Conservation (phyloP, 2,329 filamentous ascomycete genomes). For the Biscogniauxia sp. region DNA sequence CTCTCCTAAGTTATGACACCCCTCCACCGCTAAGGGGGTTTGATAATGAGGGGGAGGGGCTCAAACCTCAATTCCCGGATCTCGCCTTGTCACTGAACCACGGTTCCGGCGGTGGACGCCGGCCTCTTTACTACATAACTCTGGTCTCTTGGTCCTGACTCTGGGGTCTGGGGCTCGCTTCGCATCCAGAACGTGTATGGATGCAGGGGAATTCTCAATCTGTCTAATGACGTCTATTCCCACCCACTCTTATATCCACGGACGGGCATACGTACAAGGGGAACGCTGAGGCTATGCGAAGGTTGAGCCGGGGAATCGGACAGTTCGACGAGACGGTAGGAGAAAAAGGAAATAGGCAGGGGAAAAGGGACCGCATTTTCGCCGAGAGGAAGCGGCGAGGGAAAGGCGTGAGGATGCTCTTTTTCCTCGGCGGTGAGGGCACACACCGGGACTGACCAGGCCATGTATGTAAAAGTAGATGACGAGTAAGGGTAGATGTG, state of each 20-base stretch:
- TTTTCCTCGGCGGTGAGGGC: background rate
- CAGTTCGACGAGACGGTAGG: background rate
- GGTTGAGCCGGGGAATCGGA: background rate
- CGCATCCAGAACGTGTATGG: background rate
- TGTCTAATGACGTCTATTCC: background rate
- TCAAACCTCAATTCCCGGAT: background rate
- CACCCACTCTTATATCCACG: background rate
- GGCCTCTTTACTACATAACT: background rate
- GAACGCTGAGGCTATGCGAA: background rate
- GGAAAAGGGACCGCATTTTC: background rate
- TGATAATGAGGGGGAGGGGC: background rate
- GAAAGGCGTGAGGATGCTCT: background rate
- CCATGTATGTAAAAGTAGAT: background rate
- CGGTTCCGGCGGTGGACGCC: background rate
- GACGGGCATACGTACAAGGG: background rate
- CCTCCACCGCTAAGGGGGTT: background rate
- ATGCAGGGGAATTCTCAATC: background rate
- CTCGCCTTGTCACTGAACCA: background rate
- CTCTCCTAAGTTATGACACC: background rate
- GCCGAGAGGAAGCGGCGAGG: background rate
- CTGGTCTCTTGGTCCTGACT: background rate
- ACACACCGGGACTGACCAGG: background rate
- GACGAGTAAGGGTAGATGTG: background rate
- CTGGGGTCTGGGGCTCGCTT: background rate
- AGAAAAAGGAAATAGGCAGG: background rate